Evolutionary conservation across 208 protist genomes (phyloP), one percentile per base, ranked within the genome.

Genomic region (Dictyostelium gargantuum): DNA sequence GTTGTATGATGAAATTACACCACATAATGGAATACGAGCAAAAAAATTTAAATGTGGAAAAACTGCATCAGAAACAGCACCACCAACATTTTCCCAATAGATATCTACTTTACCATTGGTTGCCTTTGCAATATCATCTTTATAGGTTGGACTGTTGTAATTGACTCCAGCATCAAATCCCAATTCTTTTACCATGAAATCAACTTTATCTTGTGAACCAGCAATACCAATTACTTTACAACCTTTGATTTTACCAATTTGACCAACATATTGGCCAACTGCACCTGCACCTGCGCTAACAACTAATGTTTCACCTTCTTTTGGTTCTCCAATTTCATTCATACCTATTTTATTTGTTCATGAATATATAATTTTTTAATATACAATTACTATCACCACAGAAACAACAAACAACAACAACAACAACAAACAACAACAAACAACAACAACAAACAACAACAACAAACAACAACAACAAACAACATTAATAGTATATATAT

Each of bases 11-110:
- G n/a, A 40, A 9, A 79, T 46, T 15, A 79, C 17, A 56, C 73
- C 73, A 40, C 73, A 79, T 26, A 79, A 2, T 79, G 73, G 73
- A 35, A 79, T 54, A 32, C 73, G 19, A 0, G 44, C 73, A 15
- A 19, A 15, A 1, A 26, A 29, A 56, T 79, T 79, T 13, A 79
- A 56, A 5, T 38, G 17, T 56, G 73, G 73, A 3, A 21, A 56
- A 40, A 79, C 9, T n/a, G 73, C 73, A 50, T 79, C 73, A 42
- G 42, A 79, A 9, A 79, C 73, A 26, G 38, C 42, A 32, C 95
- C 95, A 29, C 95, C 95, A 42, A 97, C 95, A 89, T 97, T 97
- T 32, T 97, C 95, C 85, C 95, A 97, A 84, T 95, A 96, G 2
- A 96, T 15, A 86, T 97, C 95, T 32, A 96, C 63, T 29, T 95